A percentile compares a stretch with the other conserved stretches of the same genome.
These are phyloP conservation scores for Trichosanthes cucumerina DNA, from an alignment of 306 rosid genomes.

Conservation along the genomic window DNA sequence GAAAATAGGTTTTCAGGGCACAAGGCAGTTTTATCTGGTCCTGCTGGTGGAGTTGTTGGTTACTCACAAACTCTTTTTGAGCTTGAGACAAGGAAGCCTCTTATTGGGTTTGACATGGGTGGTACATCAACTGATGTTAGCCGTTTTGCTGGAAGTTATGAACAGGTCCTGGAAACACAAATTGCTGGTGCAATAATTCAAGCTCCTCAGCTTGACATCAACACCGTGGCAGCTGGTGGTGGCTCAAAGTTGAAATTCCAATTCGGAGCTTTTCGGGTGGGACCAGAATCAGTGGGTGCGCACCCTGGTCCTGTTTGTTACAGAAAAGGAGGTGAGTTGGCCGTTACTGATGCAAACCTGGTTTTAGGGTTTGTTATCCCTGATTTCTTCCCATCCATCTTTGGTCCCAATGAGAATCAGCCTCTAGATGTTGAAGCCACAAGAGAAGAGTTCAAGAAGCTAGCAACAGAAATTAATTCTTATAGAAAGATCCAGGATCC, in stretches of 20 bases:
- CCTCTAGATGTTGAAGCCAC: slow-evolving; percentile 66
- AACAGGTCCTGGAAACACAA: slow-evolving; percentile 89
- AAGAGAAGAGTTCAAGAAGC: slow-evolving; percentile 58
- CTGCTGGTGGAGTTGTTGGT: slow-evolving; percentile 99
- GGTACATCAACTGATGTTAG: slow-evolving; percentile 98
- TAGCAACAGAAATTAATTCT: slow-evolving; percentile 57
- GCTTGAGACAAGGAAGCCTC: slow-evolving; percentile 74
- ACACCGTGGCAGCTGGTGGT: slow-evolving; percentile 97
- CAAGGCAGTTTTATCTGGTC: slow-evolving; percentile 90
- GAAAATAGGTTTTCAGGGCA: slow-evolving; percentile 89
- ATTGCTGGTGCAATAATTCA: slow-evolving; percentile 89
- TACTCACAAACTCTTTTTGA: slow-evolving; percentile 84
- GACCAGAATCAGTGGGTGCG: slow-evolving; percentile 97
- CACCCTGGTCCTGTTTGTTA: slow-evolving; percentile 97
- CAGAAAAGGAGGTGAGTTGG: slow-evolving; percentile 85
- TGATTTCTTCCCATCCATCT: slow-evolving; percentile 82
- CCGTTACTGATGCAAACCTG: slow-evolving; percentile 93
- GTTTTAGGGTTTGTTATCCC: slow-evolving; percentile 81
- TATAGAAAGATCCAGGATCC: slow-evolving; percentile 55
- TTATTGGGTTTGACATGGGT: slow-evolving; percentile 97
- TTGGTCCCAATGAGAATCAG: slow-evolving; percentile 74
- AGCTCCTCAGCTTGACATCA: slow-evolving; percentile 94
- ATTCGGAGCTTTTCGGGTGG: slow-evolving; percentile 75
- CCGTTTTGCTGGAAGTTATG: slow-evolving; percentile 84
- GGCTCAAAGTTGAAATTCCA: slow-evolving; percentile 88